phyloP scores from a whole-genome alignment of 2,329 filamentous ascomycete species.

The Westerdykella ornata region DNA sequence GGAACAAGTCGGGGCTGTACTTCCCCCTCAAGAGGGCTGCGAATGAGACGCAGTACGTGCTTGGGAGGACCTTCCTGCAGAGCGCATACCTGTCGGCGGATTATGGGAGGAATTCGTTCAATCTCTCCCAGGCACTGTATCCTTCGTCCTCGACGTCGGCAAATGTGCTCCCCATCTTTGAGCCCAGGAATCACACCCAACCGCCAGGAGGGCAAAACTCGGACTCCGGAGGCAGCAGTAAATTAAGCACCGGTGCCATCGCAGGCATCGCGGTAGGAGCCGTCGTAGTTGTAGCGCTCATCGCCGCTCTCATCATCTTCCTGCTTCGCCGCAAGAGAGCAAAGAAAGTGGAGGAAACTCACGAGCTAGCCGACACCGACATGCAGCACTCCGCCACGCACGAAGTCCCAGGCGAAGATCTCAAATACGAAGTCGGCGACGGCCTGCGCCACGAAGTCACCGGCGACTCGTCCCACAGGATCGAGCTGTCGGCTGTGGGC shows the following conservation, averaged over 20 bases:
- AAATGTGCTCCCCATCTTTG: slow-evolving; percentile 34
- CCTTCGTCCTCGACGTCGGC: slow-evolving; percentile 38
- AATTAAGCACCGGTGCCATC: slow-evolving; percentile 18
- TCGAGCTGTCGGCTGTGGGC: slow-evolving; percentile 10
- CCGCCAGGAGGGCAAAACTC: neutral
- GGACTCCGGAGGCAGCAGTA: slow-evolving; percentile 2
- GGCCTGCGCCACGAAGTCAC: slow-evolving; percentile 13
- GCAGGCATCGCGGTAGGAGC: slow-evolving; percentile 23
- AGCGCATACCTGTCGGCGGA: slow-evolving; percentile 39
- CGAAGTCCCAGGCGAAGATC: slow-evolving; percentile 7
- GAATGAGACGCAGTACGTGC: slow-evolving; percentile 34
- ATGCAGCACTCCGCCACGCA: slow-evolving; percentile 3
- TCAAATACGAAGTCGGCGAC: slow-evolving; percentile 12
- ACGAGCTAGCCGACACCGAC: slow-evolving; percentile 14
- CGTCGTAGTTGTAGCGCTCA: slow-evolving; percentile 8
- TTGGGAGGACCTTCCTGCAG: slow-evolving; percentile 38
- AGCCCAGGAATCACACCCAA: slow-evolving; percentile 6
- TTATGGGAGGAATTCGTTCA: slow-evolving; percentile 28
- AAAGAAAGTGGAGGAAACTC: slow-evolving; percentile 1
- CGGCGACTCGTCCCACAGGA: slow-evolving; percentile 9
- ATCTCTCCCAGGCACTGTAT: slow-evolving; percentile 46
- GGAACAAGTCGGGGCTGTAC: slow-evolving; percentile 23
- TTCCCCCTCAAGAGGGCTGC: slow-evolving; percentile 36
- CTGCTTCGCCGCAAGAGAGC: slow-evolving; percentile 10
- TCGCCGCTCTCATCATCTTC: slow-evolving; percentile 10